Evolutionary conservation across 257 asterid species (phyloP).

Genomic region (Solanum medicagineum): DNA sequence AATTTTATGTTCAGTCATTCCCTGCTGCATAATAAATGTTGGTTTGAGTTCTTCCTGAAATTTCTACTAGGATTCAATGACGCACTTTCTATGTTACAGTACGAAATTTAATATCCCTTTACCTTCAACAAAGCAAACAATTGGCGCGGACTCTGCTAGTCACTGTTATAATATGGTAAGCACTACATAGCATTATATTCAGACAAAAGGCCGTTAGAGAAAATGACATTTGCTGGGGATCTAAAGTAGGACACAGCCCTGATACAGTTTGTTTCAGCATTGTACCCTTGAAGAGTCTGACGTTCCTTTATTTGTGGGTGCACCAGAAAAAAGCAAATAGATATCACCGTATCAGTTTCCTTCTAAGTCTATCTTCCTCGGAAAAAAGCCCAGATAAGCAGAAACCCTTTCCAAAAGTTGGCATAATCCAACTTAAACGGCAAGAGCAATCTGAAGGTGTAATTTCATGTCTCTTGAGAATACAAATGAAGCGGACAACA

Average conservation of each 20-base stretch:
- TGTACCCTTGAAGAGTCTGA: background rate
- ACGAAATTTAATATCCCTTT: background rate
- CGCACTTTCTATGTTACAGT: background rate
- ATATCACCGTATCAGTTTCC: background rate
- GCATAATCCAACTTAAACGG: background rate
- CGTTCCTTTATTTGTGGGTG: background rate
- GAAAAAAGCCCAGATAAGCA: background rate
- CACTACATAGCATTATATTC: background rate
- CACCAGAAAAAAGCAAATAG: background rate
- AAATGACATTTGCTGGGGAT: background rate
- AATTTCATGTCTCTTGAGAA: background rate
- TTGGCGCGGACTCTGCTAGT: background rate
- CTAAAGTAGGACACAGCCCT: background rate
- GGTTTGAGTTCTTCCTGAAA: background rate
- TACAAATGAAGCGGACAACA: background rate
- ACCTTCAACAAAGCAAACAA: background rate
- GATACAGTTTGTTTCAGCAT: background rate
- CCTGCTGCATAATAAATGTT: background rate
- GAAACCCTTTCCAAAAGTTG: background rate
- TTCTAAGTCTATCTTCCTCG: background rate
- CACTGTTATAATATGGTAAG: background rate
- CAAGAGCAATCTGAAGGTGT: background rate
- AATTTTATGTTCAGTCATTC: background rate
- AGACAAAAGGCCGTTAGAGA: background rate
- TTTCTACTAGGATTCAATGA: background rate